Base-by-base conservation (phyloP, 805 yeast genomes). In the Schwanniomyces pseudopolymorphus region DNA sequence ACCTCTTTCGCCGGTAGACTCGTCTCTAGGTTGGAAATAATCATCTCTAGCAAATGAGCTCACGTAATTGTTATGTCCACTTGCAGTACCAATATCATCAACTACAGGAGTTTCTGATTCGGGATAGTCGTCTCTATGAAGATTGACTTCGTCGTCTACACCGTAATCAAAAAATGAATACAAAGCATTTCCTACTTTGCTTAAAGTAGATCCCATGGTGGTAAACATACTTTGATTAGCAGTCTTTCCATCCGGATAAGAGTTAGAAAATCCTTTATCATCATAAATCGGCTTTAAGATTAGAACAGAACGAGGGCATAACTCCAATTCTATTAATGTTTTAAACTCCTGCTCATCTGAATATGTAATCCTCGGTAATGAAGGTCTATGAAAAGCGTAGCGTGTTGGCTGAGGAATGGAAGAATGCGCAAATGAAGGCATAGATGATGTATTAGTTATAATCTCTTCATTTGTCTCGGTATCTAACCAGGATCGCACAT, bases 291-390 rank as follows among this genome's bases (percentile, higher is more conserved):
- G 91, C 58, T 87, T 86, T 52, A 90, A 68, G 20, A 88, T 83
- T 40, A 90, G 63, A 0, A 86, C 88, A 9, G 95, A 84, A 47
- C 95, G 73, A 2, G 92, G 91, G 13, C 79, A 74, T 43, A 90
- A 67, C 19, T 80, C 82, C 45, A 90, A 68, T 3, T 71, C 76
- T 21, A 60, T 60, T 33, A 90, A 67, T 2, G 81, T 66, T 48
- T 66, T 55, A 38, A 56, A 66, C 46, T 74, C 73, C 54, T 89
- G 92, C 42, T 85, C 86, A 24, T 65, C 69, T 10, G 63, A 47
- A 44, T 56, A 72, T 0, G 80, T 77, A 3, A 75, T 77, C 2
- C 82, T 67, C 49, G 85, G 89, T 13, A 66, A 39, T 2, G 55
- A 55, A 4, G 76, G 75, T 36, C 63, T 54, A 47, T 64, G 70